These are phyloP conservation scores for Psilocybe mexicana DNA, from an alignment of 1,284 basidiomycete species.

Conservation along the genomic window DNA sequence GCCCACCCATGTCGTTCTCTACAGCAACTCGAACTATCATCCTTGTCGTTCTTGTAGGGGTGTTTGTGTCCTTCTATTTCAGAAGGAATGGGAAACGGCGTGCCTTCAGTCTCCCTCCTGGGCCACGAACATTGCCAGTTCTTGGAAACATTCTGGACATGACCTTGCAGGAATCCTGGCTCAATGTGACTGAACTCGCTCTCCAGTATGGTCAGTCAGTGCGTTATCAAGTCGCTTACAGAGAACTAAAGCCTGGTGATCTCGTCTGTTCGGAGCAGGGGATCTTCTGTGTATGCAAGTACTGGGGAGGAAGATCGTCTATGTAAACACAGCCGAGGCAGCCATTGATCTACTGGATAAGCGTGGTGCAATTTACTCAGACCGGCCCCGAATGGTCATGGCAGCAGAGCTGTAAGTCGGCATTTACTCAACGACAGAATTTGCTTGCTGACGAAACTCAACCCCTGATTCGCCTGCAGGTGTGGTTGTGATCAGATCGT, in stretches of 20 bases:
- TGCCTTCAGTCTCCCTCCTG: not conserved
- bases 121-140: not conserved
- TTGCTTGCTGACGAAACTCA: not conserved
- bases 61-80: too few species aligned
- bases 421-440: not conserved
- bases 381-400: constrained; percentile 6
- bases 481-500: not conserved
- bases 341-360: constrained; percentile 17
- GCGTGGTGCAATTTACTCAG: constrained; percentile 15
- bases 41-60: too few species aligned
- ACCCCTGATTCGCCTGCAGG: not conserved
- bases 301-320: constrained; percentile 5
- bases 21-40: too few species aligned
- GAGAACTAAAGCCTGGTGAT: too few species aligned
- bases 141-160: constrained; percentile 5
- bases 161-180: not conserved
- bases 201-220: not conserved
- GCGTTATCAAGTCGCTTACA: too few species aligned
- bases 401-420: constrained; percentile 1
- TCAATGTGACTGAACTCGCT: not conserved
- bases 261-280: not conserved
- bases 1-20: too few species aligned
- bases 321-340: constrained; percentile 11
- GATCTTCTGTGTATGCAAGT: not conserved
- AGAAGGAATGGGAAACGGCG: not conserved